These are phyloP conservation scores for Verticillium nubilum DNA, from an alignment of 2,329 filamentous ascomycete species.

Conservation along the genomic window DNA sequence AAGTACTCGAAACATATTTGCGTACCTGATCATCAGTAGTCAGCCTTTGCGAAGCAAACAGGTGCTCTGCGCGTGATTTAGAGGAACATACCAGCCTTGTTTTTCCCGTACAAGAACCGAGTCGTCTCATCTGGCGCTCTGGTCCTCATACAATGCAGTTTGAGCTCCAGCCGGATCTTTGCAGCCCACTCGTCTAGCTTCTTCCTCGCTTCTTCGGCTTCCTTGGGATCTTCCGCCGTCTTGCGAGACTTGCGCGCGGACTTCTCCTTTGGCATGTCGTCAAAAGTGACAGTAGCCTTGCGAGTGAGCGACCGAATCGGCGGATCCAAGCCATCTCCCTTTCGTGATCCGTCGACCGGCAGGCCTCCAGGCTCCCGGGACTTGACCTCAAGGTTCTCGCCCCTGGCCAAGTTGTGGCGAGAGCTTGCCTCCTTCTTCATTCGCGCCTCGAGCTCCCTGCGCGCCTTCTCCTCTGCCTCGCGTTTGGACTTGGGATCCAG, in stretches of 20 bases:
- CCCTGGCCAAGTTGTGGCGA: neutral
- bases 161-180: conserved; percentile 5
- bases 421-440: neutral
- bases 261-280: neutral
- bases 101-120: conserved; percentile 19
- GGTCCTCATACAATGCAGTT: conserved; percentile 18
- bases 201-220: neutral
- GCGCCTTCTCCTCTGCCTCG: neutral
- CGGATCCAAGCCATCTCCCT: neutral
- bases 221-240: neutral
- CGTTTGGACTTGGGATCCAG: neutral
- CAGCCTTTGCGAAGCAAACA: neutral
- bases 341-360: neutral
- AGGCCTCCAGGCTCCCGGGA: neutral
- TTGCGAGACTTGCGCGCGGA: neutral
- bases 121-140: conserved; percentile 14
- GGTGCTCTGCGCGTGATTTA: neutral
- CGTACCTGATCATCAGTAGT: conserved; percentile 8
- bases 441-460: neutral
- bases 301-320: neutral
- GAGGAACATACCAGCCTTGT: conserved; percentile 6
- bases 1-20: conserved; percentile 20
- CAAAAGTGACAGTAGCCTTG: neutral
- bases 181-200: neutral
- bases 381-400: neutral